Evolutionary conservation across 495 filamentous ascomycete species (phyloP), one percentile per base, ranked within the genome.

Genomic region (Halenospora varia): DNA sequence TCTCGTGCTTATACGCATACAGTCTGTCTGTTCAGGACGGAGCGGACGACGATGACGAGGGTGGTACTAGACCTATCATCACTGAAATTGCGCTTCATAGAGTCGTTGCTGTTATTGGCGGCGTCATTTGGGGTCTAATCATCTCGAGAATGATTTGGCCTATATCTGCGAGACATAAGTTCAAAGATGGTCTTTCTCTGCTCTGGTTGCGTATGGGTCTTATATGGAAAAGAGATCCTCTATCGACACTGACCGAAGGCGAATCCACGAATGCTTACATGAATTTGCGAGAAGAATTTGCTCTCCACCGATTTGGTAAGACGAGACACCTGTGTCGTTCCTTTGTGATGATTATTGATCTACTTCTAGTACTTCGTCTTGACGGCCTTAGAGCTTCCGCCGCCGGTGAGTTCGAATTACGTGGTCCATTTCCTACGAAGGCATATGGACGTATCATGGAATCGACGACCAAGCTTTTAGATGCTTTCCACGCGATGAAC

Each of bases 1-100:
- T 98, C n/a, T 93, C 90, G 4, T 90, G 89, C 13, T 80, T 98
- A 35, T 98, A 97, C 68, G 90, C 91, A 2, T 98, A 97, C 72
- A 92, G 88, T 19, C 79, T 97, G 4, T 84, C 88, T 0, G 88
- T 93, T 41, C 83, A 86, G 20, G 77, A 83, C 13, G 72, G 81
- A 49, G 89, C 92, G 59, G 85, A 92, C 57, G 82, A 86, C 20
- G 87, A 89, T 10, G 87, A 89, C 62, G 92, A 97, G 71, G 94
- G 91, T n/a, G 93, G 92, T 10, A 73, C 83, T 1, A 74, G 87
- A 48, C 94, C 94, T 0, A 78, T 90, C 19, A 96, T 98, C 51
- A 81, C 81, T 20, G 87, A 96, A 39, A 97, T 98, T 61, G 88
- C 84, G 0, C 82, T 89, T n/a, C 94, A 98, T 69, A 85, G 94